These are phyloP conservation scores for Pleomassaria siparia DNA, from an alignment of 2,329 filamentous ascomycete genomes.

Conservation along the genomic window DNA sequence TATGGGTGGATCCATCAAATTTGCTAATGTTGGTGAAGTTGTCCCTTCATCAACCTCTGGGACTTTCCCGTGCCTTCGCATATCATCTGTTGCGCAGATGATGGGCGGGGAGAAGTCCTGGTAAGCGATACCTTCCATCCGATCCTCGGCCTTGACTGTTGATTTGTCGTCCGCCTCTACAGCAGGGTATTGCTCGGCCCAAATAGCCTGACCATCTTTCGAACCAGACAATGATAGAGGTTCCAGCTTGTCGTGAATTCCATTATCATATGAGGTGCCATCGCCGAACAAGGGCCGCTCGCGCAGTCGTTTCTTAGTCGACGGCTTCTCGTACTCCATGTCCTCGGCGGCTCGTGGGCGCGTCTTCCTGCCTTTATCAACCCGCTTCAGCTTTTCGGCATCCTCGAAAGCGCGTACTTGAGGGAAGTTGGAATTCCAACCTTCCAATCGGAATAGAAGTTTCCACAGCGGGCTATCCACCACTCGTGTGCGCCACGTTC, in stretches of 20 bases:
- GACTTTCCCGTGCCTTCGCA: slow-evolving; percentile 21
- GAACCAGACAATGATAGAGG: slow-evolving; percentile 21
- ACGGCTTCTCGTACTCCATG: slow-evolving; percentile 52
- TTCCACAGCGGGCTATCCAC: slow-evolving; percentile 87
- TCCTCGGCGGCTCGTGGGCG: slow-evolving; percentile 50
- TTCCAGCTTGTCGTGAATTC: slow-evolving; percentile 22
- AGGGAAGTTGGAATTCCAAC: slow-evolving; percentile 71
- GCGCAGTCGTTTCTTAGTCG: slow-evolving; percentile 55
- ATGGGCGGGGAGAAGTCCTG: slow-evolving; percentile 20
- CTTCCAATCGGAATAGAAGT: slow-evolving; percentile 77
- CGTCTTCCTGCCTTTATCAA: slow-evolving; percentile 47
- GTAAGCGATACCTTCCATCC: slow-evolving; percentile 43
- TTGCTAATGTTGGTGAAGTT: slow-evolving; percentile 8
- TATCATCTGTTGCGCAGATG: slow-evolving; percentile 17
- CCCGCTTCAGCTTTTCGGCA: slow-evolving; percentile 46
- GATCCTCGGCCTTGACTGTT: slow-evolving; percentile 29
- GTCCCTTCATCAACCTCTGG: neutral
- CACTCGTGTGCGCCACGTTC: slow-evolving; percentile 78
- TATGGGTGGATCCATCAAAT: slow-evolving; percentile 28
- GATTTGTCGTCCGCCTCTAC: slow-evolving; percentile 50
- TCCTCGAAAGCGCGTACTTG: slow-evolving; percentile 70
- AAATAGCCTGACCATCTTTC: slow-evolving; percentile 25
- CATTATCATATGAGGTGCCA: slow-evolving; percentile 23
- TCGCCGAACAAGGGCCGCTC: slow-evolving; percentile 48
- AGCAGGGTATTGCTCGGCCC: slow-evolving; percentile 52